Base-by-base conservation (phyloP, 768 basidiomycete species). In the Trametopsis cervina region DNA sequence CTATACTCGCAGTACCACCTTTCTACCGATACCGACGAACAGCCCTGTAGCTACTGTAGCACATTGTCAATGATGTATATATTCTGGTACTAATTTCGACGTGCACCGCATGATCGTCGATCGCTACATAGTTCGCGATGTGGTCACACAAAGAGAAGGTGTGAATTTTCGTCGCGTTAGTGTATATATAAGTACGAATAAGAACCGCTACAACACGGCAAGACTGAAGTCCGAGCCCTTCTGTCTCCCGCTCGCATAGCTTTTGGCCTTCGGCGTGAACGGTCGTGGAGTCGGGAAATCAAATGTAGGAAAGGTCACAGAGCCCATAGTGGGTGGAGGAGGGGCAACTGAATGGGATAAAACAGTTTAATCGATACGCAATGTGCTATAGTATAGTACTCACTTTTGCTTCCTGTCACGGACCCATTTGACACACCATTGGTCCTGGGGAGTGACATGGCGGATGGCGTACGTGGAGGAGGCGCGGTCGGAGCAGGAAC, bases 231-330 rank as follows among this genome's bases (percentile, higher is more conserved):
- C 73, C 56, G 83, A 81, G n/a, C 89, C 89, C 48, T 71, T 72
- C 56, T 70, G 66, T 44, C 81, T 78, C 24, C 85, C 84, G 59
- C 80, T 81, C 11, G 64, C 66, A 60, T 93, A 93, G 36, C 69
- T 68, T 59, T 74, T 83, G 23, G 61, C 56, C 25, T 61, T 68
- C 4, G 63, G 58, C 27, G 62, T 61, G 62, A 89, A 91, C 22
- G 71, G 69, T 35, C 87, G 77, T 3, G 89, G 89, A 12, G 81
- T 80, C 1, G 89, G 89, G 60, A 91, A 89, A 43, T 82, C 86
- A 12, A 70, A 67, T n/a, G 81, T 76, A 5, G 86, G 87, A 60
- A 89, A 92, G 13, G 72, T 81, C 58, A 88, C 83, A 20, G 72
- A 63, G 7, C 87, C 87, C 36, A 74, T 76, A 46, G 72, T 78